Conservation (phyloP, 306 rosid species). For the Cucumis cinereus region DNA sequence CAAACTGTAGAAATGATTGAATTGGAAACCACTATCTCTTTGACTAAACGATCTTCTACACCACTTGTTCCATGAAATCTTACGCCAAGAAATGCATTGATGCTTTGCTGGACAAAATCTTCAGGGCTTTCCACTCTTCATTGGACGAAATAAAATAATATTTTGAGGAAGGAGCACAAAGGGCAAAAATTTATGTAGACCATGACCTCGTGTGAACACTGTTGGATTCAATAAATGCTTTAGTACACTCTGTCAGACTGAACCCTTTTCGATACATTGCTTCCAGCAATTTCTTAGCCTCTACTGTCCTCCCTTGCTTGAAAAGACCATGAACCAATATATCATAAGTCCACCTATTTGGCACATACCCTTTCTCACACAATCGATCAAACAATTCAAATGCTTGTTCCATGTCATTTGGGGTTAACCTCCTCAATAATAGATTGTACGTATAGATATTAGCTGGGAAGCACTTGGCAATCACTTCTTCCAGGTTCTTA, state of each 20-base stretch:
- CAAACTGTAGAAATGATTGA: not conserved
- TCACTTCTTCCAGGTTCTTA: conserved; percentile 38
- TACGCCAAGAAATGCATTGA: not conserved
- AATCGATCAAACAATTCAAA: conserved; percentile 38
- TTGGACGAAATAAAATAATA: not conserved
- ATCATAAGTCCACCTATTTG: conserved; percentile 53
- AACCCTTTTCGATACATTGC: conserved; percentile 44
- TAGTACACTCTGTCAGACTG: conserved; percentile 13
- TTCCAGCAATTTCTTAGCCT: conserved; percentile 38
- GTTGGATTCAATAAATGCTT: conserved; percentile 5
- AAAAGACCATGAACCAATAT: conserved; percentile 41
- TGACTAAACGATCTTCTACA: not conserved
- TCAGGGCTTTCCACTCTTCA: not conserved
- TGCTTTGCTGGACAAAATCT: not conserved
- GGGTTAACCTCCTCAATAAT: conserved; percentile 37
- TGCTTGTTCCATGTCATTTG: conserved; percentile 34
- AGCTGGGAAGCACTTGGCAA: conserved; percentile 54
- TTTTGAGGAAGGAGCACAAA: not conserved
- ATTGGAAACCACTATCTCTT: not conserved
- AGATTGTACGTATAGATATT: conserved; percentile 53
- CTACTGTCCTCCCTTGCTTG: conserved; percentile 36
- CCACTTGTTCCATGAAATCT: not conserved
- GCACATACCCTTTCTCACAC: conserved; percentile 41
- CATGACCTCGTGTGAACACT: not conserved
- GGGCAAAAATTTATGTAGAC: not conserved